Evolutionary conservation across 2,329 filamentous ascomycete genomes (phyloP), one percentile per base, ranked within the genome.

Genomic region (Hymenoscyphus fructigenus): DNA sequence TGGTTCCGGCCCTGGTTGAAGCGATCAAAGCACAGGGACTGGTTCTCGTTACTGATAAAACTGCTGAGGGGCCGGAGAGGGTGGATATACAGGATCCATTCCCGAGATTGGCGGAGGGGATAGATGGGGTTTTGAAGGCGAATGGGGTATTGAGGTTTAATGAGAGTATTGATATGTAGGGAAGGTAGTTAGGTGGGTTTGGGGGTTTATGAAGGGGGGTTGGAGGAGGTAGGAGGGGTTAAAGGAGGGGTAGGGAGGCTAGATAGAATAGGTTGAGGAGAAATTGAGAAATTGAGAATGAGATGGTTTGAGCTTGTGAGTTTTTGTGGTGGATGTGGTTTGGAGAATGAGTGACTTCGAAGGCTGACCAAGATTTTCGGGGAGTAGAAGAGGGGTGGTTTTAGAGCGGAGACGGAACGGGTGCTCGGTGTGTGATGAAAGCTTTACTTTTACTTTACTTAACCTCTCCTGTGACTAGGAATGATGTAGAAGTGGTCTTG

Each of bases 1-100:
- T 97, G 81, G 93, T 97, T 9, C 95, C 95, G 0, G 92, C 93
- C 2, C 84, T 99, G 57, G 89, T 96, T 61, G 92, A 96, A 70
- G 92, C 93, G 1, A 94, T 99, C 79, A 98, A 98, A 78, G 92
- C 93, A 29, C 91, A 96, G 59, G 94, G 95, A 29, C 83, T 99
- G 60, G 94, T 96, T 5, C 85, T 99, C 44, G 93, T 99, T 17
- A 90, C 92, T 60, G 94, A 99, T 76, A 92, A 91, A 70, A 92
- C 91, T 5, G 84, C 87, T 64, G 78, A 71, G 55, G 75, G 67
- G 75, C 69, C 62, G 7, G 69, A 67, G 38, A 72, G 56, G 47
- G 65, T 50, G 2, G 72, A 79, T 57, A 73, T 80, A 72, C 75
- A 75, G 68, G 81, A 85, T 76, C 79, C 82, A 14, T 87, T 86